Percentiles rank a stretch among this genome's conserved stretches.
Evolutionary conservation across 2,329 filamentous ascomycete genomes (phyloP).

Genomic region (Colletotrichum gigasporum): DNA sequence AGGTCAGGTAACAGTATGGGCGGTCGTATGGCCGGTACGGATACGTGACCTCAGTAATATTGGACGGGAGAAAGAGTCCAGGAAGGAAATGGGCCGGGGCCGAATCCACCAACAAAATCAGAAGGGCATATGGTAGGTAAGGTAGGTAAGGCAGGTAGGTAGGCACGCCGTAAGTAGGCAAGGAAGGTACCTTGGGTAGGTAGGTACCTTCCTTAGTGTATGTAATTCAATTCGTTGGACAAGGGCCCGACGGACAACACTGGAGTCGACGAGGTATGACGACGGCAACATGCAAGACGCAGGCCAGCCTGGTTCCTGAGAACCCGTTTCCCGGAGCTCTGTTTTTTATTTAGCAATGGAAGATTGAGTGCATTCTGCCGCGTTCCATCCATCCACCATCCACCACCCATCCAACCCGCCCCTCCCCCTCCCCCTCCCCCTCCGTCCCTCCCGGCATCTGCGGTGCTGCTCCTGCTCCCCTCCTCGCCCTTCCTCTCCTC

Average conservation of each 20-base stretch:
- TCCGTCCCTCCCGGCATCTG: neutral
- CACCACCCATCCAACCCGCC: neutral
- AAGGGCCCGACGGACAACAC: neutral
- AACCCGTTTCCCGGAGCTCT: constrained; percentile 16
- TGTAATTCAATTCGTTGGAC: too few relatives aligned
- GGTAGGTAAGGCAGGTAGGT: neutral
- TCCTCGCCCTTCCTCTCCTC: neutral
- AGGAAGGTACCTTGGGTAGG: neutral
- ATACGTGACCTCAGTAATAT: neutral
- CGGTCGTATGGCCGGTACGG: too few relatives aligned
- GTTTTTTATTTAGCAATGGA: constrained; percentile 10
- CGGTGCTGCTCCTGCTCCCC: too few relatives aligned
- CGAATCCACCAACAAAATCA: neutral
- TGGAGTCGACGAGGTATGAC: constrained; percentile 12
- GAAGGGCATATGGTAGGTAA: neutral
- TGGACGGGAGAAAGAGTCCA: neutral
- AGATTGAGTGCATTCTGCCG: constrained; percentile 2
- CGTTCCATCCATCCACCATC: neutral
- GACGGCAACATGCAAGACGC: constrained; percentile 25
- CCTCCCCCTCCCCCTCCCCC: neutral
- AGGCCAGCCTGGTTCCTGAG: neutral
- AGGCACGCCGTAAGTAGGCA: too few relatives aligned
- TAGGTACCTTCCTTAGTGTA: neutral
- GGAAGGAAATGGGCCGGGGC: neutral
- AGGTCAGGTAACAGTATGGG: constrained; percentile 10